A percentile compares a stretch with the other conserved stretches of the same genome.
Evolutionary conservation across 139 green algal species (phyloP).

Genomic region (Chlorella sorokiniana): DNA sequence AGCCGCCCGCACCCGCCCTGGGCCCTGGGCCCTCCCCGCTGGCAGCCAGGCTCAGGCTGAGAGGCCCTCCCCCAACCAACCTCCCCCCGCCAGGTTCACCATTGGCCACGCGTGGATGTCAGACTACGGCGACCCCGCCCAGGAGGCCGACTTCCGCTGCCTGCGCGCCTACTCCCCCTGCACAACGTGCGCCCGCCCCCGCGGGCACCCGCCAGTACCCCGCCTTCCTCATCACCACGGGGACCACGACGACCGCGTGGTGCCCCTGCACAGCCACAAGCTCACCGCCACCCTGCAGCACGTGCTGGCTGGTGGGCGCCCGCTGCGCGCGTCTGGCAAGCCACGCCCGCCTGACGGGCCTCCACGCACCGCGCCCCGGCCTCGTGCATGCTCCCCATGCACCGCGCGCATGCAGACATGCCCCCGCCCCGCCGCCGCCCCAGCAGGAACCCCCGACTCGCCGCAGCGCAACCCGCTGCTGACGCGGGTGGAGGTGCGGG

Average conservation of each 20-base stretch:
- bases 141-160: constrained; percentile 68
- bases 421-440: neutral
- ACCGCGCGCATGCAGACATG: neutral
- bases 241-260: constrained; percentile 90
- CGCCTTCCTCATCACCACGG: constrained; percentile 83
- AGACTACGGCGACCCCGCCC: constrained; percentile 87
- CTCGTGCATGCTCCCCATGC: neutral
- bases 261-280: constrained; percentile 90
- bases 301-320: constrained; percentile 44
- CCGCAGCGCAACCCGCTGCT: constrained; percentile 88
- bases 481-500: constrained; percentile 77
- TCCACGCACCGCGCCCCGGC: no score
- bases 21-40: no score
- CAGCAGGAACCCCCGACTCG: neutral
- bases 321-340: no score
- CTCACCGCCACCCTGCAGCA: constrained; percentile 83
- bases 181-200: constrained; percentile 86
- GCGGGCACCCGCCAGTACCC: constrained; percentile 77
- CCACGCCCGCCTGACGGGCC: no score
- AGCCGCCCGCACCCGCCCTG: no score
- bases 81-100: constrained; percentile 94
- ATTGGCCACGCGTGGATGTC: constrained; percentile 86
- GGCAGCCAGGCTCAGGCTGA: no score
- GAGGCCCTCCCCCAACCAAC: no score
- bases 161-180: constrained; percentile 80